Evolutionary conservation across 208 protist species (phyloP).

Genomic region (Wallacemonas sp.): DNA sequence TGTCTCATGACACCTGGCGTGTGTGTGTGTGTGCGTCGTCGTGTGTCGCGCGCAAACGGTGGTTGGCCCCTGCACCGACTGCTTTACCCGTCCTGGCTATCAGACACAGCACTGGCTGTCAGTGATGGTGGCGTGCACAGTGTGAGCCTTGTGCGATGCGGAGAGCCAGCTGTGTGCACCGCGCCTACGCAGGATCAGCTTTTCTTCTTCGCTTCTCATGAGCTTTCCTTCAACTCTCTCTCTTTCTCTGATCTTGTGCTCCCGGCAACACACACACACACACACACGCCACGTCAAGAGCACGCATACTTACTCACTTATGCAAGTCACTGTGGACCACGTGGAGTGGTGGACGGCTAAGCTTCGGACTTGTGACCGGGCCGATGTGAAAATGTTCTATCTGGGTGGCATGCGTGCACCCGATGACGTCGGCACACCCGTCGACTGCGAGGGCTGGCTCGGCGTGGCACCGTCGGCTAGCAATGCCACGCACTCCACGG

Average conservation of each 20-base stretch:
- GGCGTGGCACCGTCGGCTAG: neutral
- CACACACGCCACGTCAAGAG: neutral
- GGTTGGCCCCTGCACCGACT: too few species aligned
- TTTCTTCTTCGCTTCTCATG: neutral
- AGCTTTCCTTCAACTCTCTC: too few species aligned
- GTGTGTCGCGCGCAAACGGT: too few species aligned
- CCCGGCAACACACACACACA: neutral
- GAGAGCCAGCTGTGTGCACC: too few species aligned
- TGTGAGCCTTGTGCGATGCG: too few species aligned
- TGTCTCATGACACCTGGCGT: too few species aligned
- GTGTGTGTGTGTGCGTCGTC: too few species aligned
- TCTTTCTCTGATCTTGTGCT: constrained; percentile 9
- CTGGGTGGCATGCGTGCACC: constrained; percentile 1
- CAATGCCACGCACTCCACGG: neutral
- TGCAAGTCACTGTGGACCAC: constrained; percentile 11
- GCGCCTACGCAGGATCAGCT: too few species aligned
- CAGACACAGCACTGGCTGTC: too few species aligned
- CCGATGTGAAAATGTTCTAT: constrained; percentile 56
- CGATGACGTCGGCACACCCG: neutral
- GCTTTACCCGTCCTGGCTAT: too few species aligned
- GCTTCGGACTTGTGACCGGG: constrained; percentile 47
- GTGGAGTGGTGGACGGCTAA: constrained; percentile 37
- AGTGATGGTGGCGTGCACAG: too few species aligned
- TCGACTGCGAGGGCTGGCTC: neutral
- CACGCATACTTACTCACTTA: too few species aligned